Evolutionary conservation across 2,329 filamentous ascomycete species (phyloP).

Genomic region (Alternaria longipes): DNA sequence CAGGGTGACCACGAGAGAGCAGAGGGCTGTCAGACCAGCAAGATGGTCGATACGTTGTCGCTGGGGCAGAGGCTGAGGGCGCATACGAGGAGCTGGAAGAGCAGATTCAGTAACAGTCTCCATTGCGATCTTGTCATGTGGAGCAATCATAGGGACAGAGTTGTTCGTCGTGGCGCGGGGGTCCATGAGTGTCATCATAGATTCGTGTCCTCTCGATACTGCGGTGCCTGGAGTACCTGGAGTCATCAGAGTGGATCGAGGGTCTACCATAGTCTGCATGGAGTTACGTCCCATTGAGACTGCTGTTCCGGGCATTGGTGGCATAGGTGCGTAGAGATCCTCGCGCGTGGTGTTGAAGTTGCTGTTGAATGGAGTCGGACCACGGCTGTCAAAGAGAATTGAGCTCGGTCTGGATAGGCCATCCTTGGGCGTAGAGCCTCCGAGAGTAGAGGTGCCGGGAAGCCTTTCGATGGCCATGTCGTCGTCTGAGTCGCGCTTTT

Average conservation of each 20-base stretch:
- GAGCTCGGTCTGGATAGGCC: constrained; percentile 33
- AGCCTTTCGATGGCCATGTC: constrained; percentile 37
- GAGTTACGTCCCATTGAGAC: constrained; percentile 14
- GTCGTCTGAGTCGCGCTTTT: constrained; percentile 27
- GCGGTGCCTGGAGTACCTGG: not conserved
- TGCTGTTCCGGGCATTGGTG: constrained; percentile 1
- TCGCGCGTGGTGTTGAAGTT: constrained; percentile 28
- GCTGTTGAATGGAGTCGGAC: constrained; percentile 33
- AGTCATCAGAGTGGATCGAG: not conserved
- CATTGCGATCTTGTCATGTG: constrained; percentile 39
- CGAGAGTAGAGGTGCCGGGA: constrained; percentile 28
- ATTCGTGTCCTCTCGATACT: constrained; percentile 12
- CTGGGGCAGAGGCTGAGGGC: constrained; percentile 34
- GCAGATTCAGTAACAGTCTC: constrained; percentile 42
- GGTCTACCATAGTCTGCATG: constrained; percentile 27
- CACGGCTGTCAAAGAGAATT: constrained; percentile 34
- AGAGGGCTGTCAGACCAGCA: constrained; percentile 57
- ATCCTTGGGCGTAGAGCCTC: constrained; percentile 28
- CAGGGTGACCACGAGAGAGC: constrained; percentile 56
- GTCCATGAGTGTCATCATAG: constrained; percentile 29
- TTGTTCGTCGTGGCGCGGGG: not conserved
- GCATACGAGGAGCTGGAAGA: constrained; percentile 42
- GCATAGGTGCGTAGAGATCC: constrained; percentile 17
- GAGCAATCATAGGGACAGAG: not conserved
- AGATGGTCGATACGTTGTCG: constrained; percentile 56